Conservation (phyloP, 2,329 filamentous ascomycete genomes). For the Leptoxyphium fumago region DNA sequence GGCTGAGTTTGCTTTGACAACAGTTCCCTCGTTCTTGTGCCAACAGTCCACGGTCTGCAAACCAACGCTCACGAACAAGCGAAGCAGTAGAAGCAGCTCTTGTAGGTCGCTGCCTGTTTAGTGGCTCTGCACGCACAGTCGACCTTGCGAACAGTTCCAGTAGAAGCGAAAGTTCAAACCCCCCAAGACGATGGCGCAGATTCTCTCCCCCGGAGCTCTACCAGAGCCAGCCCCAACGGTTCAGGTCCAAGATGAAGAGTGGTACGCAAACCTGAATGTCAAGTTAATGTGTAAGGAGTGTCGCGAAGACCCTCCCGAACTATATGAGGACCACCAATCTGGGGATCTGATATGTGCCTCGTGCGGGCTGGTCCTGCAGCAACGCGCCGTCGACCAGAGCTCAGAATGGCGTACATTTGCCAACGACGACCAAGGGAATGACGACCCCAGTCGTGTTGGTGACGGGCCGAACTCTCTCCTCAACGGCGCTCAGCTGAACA, state of each 20-base stretch:
- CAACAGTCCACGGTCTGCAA: slow-evolving; percentile 31
- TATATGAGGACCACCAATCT: slow-evolving; percentile 83
- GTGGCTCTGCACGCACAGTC: no score
- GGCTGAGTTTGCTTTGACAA: slow-evolving; percentile 44
- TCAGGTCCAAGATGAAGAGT: slow-evolving; percentile 31
- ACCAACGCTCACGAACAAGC: slow-evolving; percentile 30
- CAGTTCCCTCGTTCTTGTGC: slow-evolving; percentile 45
- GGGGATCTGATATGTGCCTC: slow-evolving; percentile 87
- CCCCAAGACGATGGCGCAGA: slow-evolving; percentile 18
- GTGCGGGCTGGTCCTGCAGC: slow-evolving; percentile 80
- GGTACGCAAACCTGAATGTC: slow-evolving; percentile 75
- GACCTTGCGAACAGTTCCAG: no score
- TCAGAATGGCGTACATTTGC: slow-evolving; percentile 98
- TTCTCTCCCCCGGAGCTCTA: slow-evolving; percentile 31
- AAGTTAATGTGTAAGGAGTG: slow-evolving; percentile 81
- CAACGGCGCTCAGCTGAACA: slow-evolving; percentile 79
- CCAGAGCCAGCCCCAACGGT: slow-evolving; percentile 18
- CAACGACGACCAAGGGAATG: slow-evolving; percentile 91
- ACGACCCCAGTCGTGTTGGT: slow-evolving; percentile 95
- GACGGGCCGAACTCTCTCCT: slow-evolving; percentile 81
- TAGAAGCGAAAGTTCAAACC: slow-evolving; percentile 3
- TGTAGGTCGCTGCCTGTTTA: no score
- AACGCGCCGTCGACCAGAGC: slow-evolving; percentile 85
- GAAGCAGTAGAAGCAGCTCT: slow-evolving; percentile 21
- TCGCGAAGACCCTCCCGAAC: slow-evolving; percentile 77